phyloP scores from a whole-genome alignment of 2,329 filamentous ascomycete genomes.

The Scedosporium boydii region DNA sequence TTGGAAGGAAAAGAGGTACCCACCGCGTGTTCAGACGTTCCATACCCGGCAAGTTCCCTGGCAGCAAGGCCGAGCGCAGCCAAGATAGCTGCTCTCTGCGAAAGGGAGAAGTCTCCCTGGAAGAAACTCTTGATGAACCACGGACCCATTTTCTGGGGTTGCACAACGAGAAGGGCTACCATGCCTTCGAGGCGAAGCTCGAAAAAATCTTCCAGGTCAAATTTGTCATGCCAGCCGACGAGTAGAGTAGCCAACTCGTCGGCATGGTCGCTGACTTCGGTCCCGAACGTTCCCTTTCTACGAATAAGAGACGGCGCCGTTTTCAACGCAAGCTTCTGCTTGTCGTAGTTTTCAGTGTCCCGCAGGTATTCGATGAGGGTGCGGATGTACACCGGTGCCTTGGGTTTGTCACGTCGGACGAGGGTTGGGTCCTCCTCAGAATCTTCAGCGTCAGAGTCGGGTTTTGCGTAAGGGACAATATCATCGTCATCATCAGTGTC shows the following conservation, averaged over 20 bases:
- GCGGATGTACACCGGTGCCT: constrained; percentile 80
- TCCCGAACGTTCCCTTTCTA: constrained; percentile 79
- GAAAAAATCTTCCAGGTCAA: constrained; percentile 69
- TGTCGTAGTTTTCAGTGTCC: constrained; percentile 75
- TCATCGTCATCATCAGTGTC: constrained; percentile 55
- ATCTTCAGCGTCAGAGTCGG: constrained; percentile 80
- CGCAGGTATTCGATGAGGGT: constrained; percentile 72
- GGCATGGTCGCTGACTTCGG: constrained; percentile 75
- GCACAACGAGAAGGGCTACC: constrained; percentile 68
- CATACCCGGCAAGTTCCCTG: constrained; percentile 74
- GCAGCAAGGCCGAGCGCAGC: constrained; percentile 73
- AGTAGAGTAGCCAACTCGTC: constrained; percentile 71
- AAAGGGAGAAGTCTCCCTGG: constrained; percentile 81
- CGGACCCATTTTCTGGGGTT: constrained; percentile 67
- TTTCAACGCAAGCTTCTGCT: constrained; percentile 67
- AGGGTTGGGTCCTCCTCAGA: constrained; percentile 89
- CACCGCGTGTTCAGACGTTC: constrained; percentile 41
- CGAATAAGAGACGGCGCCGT: constrained; percentile 75
- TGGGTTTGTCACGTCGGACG: constrained; percentile 72
- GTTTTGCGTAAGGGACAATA: constrained; percentile 71
- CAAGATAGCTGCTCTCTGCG: constrained; percentile 73
- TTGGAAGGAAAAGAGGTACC: constrained; percentile 67
- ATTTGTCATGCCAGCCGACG: constrained; percentile 75
- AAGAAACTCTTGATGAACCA: constrained; percentile 85
- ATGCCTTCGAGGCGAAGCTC: constrained; percentile 69